Percentiles rank a stretch among this genome's conserved stretches.
Evolutionary conservation across 208 protist species (phyloP).

Genomic region (Spongospora subterranea): DNA sequence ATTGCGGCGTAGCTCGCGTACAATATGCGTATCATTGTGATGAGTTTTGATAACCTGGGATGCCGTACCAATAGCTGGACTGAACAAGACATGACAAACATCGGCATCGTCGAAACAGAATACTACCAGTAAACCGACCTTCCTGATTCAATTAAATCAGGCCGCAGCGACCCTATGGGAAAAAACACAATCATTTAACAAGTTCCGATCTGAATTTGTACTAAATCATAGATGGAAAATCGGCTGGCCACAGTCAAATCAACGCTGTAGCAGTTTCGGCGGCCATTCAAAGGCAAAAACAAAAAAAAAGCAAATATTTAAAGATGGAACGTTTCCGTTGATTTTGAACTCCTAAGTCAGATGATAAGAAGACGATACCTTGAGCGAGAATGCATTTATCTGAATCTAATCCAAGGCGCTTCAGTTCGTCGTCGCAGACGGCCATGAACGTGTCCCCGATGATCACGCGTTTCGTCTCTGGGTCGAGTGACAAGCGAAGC

Average conservation of each 20-base stretch:
- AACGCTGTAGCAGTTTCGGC: no score
- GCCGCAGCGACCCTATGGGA: slow-evolving; percentile 94
- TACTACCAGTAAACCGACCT: slow-evolving; percentile 22
- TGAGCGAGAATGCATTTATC: slow-evolving; percentile 43
- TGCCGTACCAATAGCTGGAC: slow-evolving; percentile 28
- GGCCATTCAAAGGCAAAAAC: neutral
- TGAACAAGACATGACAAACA: slow-evolving; percentile 16
- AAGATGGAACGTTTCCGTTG: neutral
- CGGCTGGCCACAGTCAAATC: no score
- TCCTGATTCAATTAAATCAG: slow-evolving; percentile 93
- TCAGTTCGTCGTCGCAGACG: slow-evolving; percentile 62
- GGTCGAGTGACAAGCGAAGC: slow-evolving; percentile 69
- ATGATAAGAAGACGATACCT: no score
- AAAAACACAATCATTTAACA: slow-evolving; percentile 69
- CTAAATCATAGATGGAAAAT: no score
- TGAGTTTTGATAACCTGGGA: slow-evolving; percentile 97
- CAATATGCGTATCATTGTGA: slow-evolving; percentile 95
- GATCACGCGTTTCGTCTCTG: slow-evolving; percentile 94
- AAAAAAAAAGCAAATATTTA: slow-evolving; percentile 24
- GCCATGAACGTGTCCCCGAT: slow-evolving; percentile 98
- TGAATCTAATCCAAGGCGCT: slow-evolving; percentile 24
- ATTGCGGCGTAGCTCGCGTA: slow-evolving; percentile 86
- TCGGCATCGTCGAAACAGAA: slow-evolving; percentile 58
- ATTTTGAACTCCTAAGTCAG: neutral
- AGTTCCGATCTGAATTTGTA: no score